phyloP scores from a whole-genome alignment of 2,329 filamentous ascomycete genomes.

The Phoma sp. region DNA sequence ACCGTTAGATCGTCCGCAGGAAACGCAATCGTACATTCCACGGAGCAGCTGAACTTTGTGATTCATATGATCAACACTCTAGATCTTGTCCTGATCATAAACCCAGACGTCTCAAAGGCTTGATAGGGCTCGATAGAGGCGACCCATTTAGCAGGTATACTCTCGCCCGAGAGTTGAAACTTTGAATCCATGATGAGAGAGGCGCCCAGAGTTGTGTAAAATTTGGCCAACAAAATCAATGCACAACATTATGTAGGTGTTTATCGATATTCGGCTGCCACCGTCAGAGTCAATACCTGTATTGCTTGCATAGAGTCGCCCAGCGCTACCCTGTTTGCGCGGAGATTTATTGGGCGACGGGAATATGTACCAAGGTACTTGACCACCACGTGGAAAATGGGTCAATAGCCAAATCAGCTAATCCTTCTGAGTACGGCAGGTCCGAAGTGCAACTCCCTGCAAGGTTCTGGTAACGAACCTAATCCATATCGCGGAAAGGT shows the following conservation, averaged over 20 bases:
- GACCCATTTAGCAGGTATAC: too few species aligned
- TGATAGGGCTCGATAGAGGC: too few species aligned
- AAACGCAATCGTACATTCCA: neutral
- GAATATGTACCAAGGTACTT: neutral
- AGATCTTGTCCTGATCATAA: neutral
- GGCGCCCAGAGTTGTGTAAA: too few species aligned
- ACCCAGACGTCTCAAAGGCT: too few species aligned
- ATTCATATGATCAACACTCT: neutral
- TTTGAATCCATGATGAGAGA: too few species aligned
- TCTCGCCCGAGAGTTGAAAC: too few species aligned
- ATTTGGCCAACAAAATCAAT: too few species aligned
- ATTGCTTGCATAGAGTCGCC: neutral
- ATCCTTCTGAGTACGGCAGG: slow-evolving; percentile 1
- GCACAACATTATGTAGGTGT: too few species aligned
- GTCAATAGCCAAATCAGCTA: neutral
- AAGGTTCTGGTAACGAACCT: neutral
- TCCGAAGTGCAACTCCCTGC: slow-evolving; percentile 1
- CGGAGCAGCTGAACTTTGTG: neutral
- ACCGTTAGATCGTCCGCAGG: neutral
- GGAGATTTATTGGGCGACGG: neutral
- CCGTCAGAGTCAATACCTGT: neutral
- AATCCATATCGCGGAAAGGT: neutral
- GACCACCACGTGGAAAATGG: neutral
- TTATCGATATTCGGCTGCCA: neutral
- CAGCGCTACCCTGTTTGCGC: neutral